Conservation (phyloP, 192 early-diverging fungal species). For the Linnemannia hyalina region DNA sequence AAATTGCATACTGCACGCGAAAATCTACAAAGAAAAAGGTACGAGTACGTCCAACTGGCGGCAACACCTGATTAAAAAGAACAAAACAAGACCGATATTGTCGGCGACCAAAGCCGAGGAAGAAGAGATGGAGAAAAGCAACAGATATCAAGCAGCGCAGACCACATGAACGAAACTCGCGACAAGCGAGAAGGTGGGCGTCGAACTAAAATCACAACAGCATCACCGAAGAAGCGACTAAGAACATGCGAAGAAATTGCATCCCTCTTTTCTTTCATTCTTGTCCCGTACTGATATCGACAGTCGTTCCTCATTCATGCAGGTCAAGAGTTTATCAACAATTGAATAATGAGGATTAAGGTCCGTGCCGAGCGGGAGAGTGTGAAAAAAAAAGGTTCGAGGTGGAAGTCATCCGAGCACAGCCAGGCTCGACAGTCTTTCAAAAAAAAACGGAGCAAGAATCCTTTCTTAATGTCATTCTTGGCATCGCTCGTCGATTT, state of each 20-base stretch:
- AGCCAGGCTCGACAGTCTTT: background rate
- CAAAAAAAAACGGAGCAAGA: background rate
- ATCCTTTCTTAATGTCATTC: background rate
- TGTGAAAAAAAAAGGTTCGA: background rate
- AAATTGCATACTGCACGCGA: too few species aligned
- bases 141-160: too few species aligned
- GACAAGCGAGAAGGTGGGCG: too few species aligned
- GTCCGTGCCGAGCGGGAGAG: background rate
- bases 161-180: too few species aligned
- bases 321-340: background rate
- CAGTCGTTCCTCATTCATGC: background rate
- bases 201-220: too few species aligned
- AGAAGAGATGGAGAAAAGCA: too few species aligned
- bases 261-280: background rate
- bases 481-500: background rate
- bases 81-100: too few species aligned
- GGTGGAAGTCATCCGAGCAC: background rate
- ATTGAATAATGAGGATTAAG: background rate
- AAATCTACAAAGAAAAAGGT: slow-evolving; percentile 69
- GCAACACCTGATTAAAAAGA: background rate
- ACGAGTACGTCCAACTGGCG: slow-evolving; percentile 34
- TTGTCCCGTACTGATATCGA: background rate
- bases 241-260: background rate
- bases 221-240: background rate
- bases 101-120: too few species aligned